A percentile compares a stretch with the other conserved stretches of the same genome.
Conservation (phyloP, 169 alveolate species). For the Eimeria tenella region DNA sequence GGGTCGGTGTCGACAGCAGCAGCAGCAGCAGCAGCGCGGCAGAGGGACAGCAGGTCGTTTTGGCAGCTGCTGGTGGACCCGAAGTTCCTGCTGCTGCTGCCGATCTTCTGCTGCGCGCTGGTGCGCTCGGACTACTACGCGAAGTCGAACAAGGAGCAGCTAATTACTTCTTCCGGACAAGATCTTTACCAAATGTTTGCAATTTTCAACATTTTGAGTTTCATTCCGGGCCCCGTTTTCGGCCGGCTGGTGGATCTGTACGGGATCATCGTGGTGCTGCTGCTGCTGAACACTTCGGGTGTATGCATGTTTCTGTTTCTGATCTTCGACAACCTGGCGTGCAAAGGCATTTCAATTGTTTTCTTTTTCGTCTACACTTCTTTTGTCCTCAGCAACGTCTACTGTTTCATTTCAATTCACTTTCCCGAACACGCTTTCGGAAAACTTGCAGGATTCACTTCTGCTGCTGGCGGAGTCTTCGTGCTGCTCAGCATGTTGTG, state of each 20-base stretch:
- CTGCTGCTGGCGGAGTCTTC: conserved; percentile 76
- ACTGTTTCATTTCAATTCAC: conserved; percentile 68
- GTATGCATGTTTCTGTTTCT: conserved; percentile 67
- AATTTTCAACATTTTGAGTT: conserved; percentile 65
- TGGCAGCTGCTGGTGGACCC: conserved; percentile 3
- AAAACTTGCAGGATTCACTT: conserved; percentile 75
- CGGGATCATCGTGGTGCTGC: conserved; percentile 54
- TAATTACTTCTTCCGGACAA: neutral
- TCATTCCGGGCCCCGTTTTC: conserved; percentile 79
- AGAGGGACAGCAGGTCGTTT: conserved; percentile 18
- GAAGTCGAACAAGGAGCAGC: conserved; percentile 78
- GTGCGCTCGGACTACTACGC: conserved; percentile 78
- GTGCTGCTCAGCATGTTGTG: conserved; percentile 68
- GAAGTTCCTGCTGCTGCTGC: conserved; percentile 59
- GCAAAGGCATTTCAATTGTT: conserved; percentile 72
- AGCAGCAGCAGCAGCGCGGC: neutral
- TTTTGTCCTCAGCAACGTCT: conserved; percentile 78
- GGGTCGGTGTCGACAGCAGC: conserved; percentile 27
- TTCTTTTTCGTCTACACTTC: conserved; percentile 74
- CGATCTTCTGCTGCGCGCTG: conserved; percentile 64
- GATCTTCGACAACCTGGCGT: conserved; percentile 40
- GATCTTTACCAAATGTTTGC: conserved; percentile 72
- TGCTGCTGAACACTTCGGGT: conserved; percentile 49
- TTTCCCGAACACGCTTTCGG: conserved; percentile 78
- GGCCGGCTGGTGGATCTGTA: conserved; percentile 69